phyloP scores from a whole-genome alignment of 1,284 basidiomycete genomes.

The Lignosus rhinocerotis region DNA sequence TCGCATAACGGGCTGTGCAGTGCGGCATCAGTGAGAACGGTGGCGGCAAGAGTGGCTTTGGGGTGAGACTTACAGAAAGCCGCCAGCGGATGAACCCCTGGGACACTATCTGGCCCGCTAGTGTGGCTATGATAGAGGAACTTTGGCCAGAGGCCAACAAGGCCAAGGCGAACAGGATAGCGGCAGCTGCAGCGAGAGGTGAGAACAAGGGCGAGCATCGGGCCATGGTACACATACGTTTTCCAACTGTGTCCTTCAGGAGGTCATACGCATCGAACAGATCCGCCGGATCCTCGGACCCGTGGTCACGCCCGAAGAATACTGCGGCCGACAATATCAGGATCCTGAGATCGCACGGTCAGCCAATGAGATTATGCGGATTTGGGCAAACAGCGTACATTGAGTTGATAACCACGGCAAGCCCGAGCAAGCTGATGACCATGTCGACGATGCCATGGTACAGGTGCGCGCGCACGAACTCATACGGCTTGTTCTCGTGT shows the following conservation, averaged over 20 bases:
- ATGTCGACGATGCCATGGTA: slow-evolving; percentile 76
- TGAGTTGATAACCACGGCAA: slow-evolving; percentile 88
- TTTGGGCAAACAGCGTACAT: slow-evolving; percentile 44
- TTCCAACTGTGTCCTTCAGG: slow-evolving; percentile 66
- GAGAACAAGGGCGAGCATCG: not conserved
- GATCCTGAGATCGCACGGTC: slow-evolving; percentile 46
- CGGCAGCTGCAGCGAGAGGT: slow-evolving; percentile 52
- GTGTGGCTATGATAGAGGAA: slow-evolving; percentile 89
- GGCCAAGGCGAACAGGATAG: slow-evolving; percentile 84
- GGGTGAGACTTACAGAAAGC: slow-evolving; percentile 60
- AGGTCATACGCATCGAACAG: slow-evolving; percentile 83
- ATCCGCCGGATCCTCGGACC: slow-evolving; percentile 55
- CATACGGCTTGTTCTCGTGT: slow-evolving; percentile 64
- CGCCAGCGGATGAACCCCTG: slow-evolving; percentile 95
- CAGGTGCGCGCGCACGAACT: slow-evolving; percentile 76
- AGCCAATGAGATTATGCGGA: slow-evolving; percentile 4
- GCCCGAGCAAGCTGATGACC: slow-evolving; percentile 67
- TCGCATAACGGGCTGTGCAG: slow-evolving; percentile 69
- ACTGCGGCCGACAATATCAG: slow-evolving; percentile 70
- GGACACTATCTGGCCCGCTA: slow-evolving; percentile 90
- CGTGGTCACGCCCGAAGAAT: slow-evolving; percentile 63
- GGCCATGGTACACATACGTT: slow-evolving; percentile 44
- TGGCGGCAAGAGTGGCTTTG: slow-evolving; percentile 1
- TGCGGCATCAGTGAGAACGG: not conserved
- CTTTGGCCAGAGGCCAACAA: slow-evolving; percentile 89